Evolutionary conservation across 805 yeast species (phyloP).

Genomic region (Peterozyma toletana): DNA sequence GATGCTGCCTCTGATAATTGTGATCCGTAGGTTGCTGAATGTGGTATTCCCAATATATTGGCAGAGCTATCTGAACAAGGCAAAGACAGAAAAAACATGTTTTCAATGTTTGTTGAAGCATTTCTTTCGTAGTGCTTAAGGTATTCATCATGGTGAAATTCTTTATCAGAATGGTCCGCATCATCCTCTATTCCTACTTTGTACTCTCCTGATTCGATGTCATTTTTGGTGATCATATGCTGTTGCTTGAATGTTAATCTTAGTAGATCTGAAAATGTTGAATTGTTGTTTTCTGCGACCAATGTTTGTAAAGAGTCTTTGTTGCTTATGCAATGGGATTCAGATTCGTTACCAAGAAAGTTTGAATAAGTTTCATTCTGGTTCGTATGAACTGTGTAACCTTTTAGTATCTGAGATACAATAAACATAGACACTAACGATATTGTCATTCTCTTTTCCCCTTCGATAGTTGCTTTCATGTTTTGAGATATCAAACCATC

Average conservation of each 20-base stretch:
- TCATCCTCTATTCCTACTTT: not conserved
- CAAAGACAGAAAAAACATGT: not conserved
- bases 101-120: not conserved
- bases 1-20: too few species aligned
- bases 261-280: not conserved
- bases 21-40: not conserved
- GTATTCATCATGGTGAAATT: not conserved
- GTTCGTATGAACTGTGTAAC: not conserved
- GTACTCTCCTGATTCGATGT: not conserved
- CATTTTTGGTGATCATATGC: not conserved
- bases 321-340: constrained; percentile 2
- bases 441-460: not conserved
- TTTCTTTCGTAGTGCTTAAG: not conserved
- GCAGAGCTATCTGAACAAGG: not conserved
- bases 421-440: not conserved
- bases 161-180: not conserved
- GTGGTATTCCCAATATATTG: too few species aligned
- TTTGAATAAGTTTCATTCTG: not conserved
- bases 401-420: not conserved
- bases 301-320: constrained; percentile 8
- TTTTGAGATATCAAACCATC: not conserved
- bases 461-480: not conserved
- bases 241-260: too few species aligned
- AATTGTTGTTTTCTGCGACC: not conserved
- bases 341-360: not conserved